Evolutionary conservation across 768 basidiomycete genomes (phyloP), one percentile per base, ranked within the genome.

Genomic region (Boletus rex-veris): DNA sequence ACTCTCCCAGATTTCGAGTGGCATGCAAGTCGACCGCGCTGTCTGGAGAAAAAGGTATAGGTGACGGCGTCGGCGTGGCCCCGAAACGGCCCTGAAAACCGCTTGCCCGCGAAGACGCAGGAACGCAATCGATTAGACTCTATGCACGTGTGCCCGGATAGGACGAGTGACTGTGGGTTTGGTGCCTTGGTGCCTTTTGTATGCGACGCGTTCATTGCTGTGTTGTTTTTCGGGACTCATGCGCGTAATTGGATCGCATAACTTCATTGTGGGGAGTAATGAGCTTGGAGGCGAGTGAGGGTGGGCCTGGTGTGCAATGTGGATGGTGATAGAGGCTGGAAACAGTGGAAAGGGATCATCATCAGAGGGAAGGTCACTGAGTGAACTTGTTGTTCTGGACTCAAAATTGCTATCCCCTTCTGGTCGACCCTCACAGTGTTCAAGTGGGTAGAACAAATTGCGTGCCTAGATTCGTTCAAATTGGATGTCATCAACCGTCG

Each of bases 81-180:
- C 8, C 26, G 33, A 42, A 55, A 50, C 18, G 36, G 53, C 3
- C 36, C 45, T 7, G 49, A 45, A 26, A 55, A 24, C 3, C 9
- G 41, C 8, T 51, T 41, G 10, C 50, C 31, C 10, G 46, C 45
- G n/a, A 43, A 37, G 18, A 39, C 47, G n/a, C 10, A 48, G 30
- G 40, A 54, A 58, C 9, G 42, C 49, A 28, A 54, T 18, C 37
- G 49, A 48, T 33, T 47, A 30, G 38, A 54, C 57, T 18, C 57
- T 18, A 7, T n/a, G 36, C 37, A 16, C 4, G 18, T 40, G 40
- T 58, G 56, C 5, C 58, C 48, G 10, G 43, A 21, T n/a, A 50
- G 45, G 7, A 56, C 31, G 12, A 28, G 8, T 24, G 45, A 37
- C 9, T 43, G 31, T 3, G 16, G 16, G 18, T 5, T 28, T 7